Conservation (phyloP, 192 early-diverging fungal genomes). For the Coemansia sp. region DNA sequence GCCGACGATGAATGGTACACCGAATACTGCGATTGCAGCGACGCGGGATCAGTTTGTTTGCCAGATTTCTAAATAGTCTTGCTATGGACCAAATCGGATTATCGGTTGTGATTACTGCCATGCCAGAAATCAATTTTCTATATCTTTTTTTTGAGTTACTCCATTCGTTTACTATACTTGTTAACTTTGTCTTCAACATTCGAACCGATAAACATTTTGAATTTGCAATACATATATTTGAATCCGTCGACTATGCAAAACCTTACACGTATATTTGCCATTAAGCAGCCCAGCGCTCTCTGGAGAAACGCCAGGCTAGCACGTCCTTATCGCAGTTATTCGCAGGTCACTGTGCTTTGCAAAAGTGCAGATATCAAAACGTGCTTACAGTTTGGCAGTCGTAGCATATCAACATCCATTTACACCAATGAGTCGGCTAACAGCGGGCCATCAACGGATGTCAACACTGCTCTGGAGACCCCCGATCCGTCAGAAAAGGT, state of each 20-base stretch:
- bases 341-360: not conserved
- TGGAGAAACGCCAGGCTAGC: not conserved
- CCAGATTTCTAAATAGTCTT: not conserved
- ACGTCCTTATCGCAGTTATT: not conserved
- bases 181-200: too few species aligned
- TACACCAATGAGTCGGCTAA: not conserved
- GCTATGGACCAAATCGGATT: not conserved
- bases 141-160: not conserved
- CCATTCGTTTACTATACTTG: too few species aligned
- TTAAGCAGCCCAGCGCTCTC: not conserved
- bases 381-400: not conserved
- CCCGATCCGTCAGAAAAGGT: slow-evolving; percentile 21
- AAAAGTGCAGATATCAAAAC: not conserved
- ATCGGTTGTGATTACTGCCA: slow-evolving; percentile 10
- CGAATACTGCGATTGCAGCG: slow-evolving; percentile 20
- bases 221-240: too few species aligned
- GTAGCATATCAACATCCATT: not conserved
- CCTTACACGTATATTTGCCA: not conserved
- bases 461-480: not conserved
- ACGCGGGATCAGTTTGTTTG: slow-evolving; percentile 9
- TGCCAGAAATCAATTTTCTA: not conserved
- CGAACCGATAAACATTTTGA: too few species aligned
- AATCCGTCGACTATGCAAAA: not conserved
- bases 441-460: not conserved
- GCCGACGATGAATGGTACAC: slow-evolving; percentile 13